Evolutionary conservation across 352 stramenopile genomes (phyloP).

Genomic region (Pythium guiyangense): DNA sequence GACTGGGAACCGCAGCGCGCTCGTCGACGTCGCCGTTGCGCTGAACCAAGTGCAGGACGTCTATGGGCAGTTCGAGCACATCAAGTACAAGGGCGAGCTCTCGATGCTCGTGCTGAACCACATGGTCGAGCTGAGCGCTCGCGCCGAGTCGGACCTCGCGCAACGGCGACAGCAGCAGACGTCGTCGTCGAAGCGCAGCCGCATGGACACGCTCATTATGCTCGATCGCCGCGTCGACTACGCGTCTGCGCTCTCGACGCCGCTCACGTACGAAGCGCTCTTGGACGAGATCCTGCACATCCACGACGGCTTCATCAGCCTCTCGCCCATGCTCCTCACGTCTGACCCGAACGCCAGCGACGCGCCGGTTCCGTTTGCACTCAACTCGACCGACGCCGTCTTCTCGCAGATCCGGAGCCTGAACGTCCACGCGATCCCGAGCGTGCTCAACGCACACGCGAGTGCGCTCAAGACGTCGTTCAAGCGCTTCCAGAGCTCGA

Average conservation of each 20-base stretch:
- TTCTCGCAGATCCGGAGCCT: conserved; percentile 59
- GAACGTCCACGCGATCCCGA: conserved; percentile 51
- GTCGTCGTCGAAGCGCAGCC: conserved; percentile 7
- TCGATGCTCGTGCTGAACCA: conserved; percentile 63
- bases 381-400: conserved; percentile 59
- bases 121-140: conserved; percentile 43
- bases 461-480: conserved; percentile 48
- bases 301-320: conserved; percentile 47
- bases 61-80: conserved; percentile 52
- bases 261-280: conserved; percentile 69
- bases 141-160: conserved; percentile 13
- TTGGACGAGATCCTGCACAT: conserved; percentile 63
- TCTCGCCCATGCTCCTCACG: conserved; percentile 30
- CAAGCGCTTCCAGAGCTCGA: conserved; percentile 44
- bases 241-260: conserved; percentile 55
- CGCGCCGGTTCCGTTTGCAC: conserved; percentile 21
- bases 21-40: conserved; percentile 44
- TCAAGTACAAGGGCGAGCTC: conserved; percentile 80
- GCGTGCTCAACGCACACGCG: conserved; percentile 42
- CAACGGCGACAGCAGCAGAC: not conserved
- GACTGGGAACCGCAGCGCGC: conserved; percentile 34
- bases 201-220: conserved; percentile 58
- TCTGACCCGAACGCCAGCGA: conserved; percentile 26
- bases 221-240: conserved; percentile 70
- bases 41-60: conserved; percentile 49